These are phyloP conservation scores for Manihot esculenta DNA, from an alignment of 441 rosid species.

Conservation along the genomic window DNA sequence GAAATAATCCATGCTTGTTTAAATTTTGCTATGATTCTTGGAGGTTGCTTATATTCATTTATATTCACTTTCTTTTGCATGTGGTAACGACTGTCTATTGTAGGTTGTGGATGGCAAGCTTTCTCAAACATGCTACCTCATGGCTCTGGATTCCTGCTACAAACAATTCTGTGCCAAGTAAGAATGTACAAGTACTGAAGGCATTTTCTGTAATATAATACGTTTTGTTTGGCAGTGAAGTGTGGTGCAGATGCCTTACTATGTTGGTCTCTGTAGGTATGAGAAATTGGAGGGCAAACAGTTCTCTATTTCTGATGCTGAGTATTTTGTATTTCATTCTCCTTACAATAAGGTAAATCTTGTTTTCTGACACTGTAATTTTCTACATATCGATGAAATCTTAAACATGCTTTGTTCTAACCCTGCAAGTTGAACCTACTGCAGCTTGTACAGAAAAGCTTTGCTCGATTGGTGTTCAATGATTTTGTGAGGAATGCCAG, in stretches of 20 bases:
- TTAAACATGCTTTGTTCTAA: neutral
- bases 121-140: slow-evolving; percentile 97
- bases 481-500: slow-evolving; percentile 82
- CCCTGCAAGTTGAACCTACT: slow-evolving; percentile 20
- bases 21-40: slow-evolving; percentile 4
- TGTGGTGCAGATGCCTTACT: slow-evolving; percentile 16
- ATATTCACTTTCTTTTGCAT: neutral
- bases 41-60: neutral
- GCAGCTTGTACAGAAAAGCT: slow-evolving; percentile 99
- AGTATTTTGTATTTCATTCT: slow-evolving; percentile 85
- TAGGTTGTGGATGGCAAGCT: slow-evolving; percentile 99
- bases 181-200: slow-evolving; percentile 21
- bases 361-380: neutral
- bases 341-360: slow-evolving; percentile 89
- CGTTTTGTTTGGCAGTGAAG: neutral
- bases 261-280: slow-evolving; percentile 45
- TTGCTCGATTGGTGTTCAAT: slow-evolving; percentile 80
- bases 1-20: neutral
- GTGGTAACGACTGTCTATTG: slow-evolving; percentile 21
- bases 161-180: slow-evolving; percentile 79
- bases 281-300: slow-evolving; percentile 81
- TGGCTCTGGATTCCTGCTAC: slow-evolving; percentile 97
- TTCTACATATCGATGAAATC: slow-evolving; percentile 9
- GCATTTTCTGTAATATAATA: slow-evolving; percentile 13
- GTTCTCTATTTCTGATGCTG: slow-evolving; percentile 76